A percentile compares a stretch with the other conserved stretches of the same genome.
Evolutionary conservation across 2,329 filamentous ascomycete species (phyloP).

Genomic region (Botrytis porri): DNA sequence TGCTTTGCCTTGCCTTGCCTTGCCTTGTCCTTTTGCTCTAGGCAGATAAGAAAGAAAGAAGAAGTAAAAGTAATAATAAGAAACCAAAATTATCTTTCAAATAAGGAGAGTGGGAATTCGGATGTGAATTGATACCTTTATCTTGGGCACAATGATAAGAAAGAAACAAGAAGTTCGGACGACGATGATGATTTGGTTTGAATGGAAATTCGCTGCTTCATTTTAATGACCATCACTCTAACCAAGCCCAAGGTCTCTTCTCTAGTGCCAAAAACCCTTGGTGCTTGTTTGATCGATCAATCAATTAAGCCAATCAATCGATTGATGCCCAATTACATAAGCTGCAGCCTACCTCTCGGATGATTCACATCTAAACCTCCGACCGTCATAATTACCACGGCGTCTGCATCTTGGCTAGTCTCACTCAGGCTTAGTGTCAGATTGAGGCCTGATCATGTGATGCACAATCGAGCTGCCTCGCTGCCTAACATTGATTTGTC

Average conservation of each 20-base stretch:
- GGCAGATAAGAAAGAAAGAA: not conserved
- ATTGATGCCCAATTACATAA: not conserved
- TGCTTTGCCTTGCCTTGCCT: not conserved
- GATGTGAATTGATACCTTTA: not conserved
- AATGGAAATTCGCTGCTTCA: not conserved
- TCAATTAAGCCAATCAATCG: not conserved
- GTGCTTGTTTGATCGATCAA: not conserved
- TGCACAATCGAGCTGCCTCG: not conserved
- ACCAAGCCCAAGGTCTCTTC: not conserved
- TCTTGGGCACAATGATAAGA: not conserved
- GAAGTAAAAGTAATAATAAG: no score
- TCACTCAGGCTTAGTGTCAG: not conserved
- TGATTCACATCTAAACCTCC: constrained; percentile 5
- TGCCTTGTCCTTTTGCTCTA: not conserved
- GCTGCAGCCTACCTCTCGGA: not conserved
- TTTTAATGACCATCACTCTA: not conserved
- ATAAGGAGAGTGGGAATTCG: no score
- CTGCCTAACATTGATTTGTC: not conserved
- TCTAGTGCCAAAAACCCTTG: not conserved
- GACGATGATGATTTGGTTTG: not conserved
- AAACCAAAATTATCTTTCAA: not conserved
- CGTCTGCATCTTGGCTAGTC: no score
- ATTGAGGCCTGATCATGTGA: not conserved
- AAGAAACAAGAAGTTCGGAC: not conserved
- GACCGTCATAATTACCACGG: not conserved